Conservation (phyloP, 257 asterid genomes). For the Jasminum sambac region DNA sequence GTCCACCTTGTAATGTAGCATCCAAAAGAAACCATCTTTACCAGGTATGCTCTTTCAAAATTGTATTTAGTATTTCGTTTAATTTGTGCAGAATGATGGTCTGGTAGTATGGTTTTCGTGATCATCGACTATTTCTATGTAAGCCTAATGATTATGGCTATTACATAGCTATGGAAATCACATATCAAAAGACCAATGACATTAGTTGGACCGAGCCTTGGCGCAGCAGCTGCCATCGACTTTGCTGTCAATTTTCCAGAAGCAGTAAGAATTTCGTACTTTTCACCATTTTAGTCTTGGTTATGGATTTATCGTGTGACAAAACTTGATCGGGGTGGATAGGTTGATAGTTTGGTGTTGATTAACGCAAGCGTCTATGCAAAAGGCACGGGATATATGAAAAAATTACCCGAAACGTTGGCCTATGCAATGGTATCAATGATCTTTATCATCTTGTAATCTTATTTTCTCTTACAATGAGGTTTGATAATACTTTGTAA, state of each 20-base stretch:
- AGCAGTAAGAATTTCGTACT: conserved; percentile 53
- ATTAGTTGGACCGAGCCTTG: conserved; percentile 88
- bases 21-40: conserved; percentile 71
- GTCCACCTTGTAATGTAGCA: conserved; percentile 68
- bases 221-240: conserved; percentile 82
- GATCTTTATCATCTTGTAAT: background rate
- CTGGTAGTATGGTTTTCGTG: background rate
- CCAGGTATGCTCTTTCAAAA: conserved; percentile 34
- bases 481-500: background rate
- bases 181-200: conserved; percentile 74
- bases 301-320: background rate
- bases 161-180: conserved; percentile 65
- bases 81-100: background rate
- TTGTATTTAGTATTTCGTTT: background rate
- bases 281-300: background rate
- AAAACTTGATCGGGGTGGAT: conserved; percentile 20
- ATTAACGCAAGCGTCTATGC: conserved; percentile 65
- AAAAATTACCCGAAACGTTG: conserved; percentile 47
- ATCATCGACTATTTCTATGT: background rate
- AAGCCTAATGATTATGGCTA: background rate
- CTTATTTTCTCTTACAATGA: background rate
- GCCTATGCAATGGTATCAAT: conserved; percentile 64
- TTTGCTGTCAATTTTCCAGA: conserved; percentile 77
- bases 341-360: conserved; percentile 70
- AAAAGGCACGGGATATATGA: conserved; percentile 50